phyloP scores from a whole-genome alignment of 345 rosid genomes.

The Brassica nigra region DNA sequence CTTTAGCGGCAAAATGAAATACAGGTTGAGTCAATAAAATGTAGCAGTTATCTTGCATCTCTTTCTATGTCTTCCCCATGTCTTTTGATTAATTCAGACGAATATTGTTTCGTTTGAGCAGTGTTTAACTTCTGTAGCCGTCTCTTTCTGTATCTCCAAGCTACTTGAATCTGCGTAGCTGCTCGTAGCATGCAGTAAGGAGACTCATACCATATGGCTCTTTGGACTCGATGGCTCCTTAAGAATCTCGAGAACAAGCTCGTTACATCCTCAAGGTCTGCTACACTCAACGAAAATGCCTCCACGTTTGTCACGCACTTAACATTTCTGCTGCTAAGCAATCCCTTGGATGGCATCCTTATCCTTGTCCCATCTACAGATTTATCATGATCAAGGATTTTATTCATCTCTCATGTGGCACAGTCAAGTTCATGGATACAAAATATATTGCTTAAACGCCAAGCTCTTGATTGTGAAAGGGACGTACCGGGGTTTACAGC shows the following conservation, averaged over 20 bases:
- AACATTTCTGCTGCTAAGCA: conserved; percentile 61
- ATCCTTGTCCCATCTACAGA: conserved; percentile 47
- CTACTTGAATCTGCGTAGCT: conserved; percentile 66
- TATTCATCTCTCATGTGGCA: neutral
- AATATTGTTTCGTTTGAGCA: neutral
- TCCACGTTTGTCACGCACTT: conserved; percentile 75
- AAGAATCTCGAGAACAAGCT: conserved; percentile 61
- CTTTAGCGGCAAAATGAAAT: neutral
- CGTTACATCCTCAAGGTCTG: conserved; percentile 83
- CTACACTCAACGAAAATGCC: conserved; percentile 77
- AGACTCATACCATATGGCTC: conserved; percentile 83
- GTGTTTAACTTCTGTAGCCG: neutral
- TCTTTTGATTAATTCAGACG: neutral
- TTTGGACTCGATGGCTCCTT: conserved; percentile 68
- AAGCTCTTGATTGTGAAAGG: neutral
- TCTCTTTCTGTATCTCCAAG: conserved; percentile 62
- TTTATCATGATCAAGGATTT: neutral
- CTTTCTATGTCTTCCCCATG: neutral
- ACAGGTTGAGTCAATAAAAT: neutral
- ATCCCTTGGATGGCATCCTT: conserved; percentile 48
- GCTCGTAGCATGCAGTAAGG: conserved; percentile 76
- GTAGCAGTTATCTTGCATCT: neutral
- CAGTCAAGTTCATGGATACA: neutral
- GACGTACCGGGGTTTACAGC: conserved; percentile 56
- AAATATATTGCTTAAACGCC: neutral